Conservation (phyloP, 306 rosid species). For the Astragalus glycyphyllos region DNA sequence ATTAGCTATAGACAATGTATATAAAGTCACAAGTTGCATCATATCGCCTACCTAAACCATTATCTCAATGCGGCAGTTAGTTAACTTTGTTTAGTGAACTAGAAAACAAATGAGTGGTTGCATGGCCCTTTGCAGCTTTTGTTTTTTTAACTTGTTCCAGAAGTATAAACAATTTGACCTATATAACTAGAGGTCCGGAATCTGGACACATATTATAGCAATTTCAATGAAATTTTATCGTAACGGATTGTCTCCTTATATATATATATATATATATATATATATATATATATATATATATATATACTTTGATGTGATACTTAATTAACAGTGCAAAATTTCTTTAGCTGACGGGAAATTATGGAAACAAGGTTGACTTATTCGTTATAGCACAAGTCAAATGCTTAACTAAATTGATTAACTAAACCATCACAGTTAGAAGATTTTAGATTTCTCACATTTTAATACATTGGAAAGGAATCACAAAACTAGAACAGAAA, state of each 20-base stretch:
- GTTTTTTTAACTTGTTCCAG: slow-evolving; percentile 49
- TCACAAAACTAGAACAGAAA: neutral
- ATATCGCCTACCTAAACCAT: slow-evolving; percentile 41
- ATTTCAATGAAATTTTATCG: slow-evolving; percentile 31
- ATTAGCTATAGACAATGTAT: neutral
- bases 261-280: too few species aligned
- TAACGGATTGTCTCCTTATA: slow-evolving; percentile 30
- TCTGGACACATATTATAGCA: slow-evolving; percentile 13
- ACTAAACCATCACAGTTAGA: slow-evolving; percentile 19
- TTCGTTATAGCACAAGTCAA: slow-evolving; percentile 35
- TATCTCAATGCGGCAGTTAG: slow-evolving; percentile 36
- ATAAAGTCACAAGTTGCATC: slow-evolving; percentile 37
- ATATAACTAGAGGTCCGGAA: slow-evolving; percentile 22
- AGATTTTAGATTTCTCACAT: slow-evolving; percentile 25
- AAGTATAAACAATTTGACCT: slow-evolving; percentile 48
- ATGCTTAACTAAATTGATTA: slow-evolving; percentile 22
- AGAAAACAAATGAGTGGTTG: slow-evolving; percentile 53
- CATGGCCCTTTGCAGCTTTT: slow-evolving; percentile 39
- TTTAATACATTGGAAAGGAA: slow-evolving; percentile 13
- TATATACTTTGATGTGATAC: slow-evolving; percentile 47
- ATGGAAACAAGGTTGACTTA: slow-evolving; percentile 53
- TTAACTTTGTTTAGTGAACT: slow-evolving; percentile 18
- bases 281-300: too few species aligned
- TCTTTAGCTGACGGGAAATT: slow-evolving; percentile 42
- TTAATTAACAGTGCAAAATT: slow-evolving; percentile 18